Conservation (phyloP, 768 basidiomycete species). For the Phlegmacium glaucopus region DNA sequence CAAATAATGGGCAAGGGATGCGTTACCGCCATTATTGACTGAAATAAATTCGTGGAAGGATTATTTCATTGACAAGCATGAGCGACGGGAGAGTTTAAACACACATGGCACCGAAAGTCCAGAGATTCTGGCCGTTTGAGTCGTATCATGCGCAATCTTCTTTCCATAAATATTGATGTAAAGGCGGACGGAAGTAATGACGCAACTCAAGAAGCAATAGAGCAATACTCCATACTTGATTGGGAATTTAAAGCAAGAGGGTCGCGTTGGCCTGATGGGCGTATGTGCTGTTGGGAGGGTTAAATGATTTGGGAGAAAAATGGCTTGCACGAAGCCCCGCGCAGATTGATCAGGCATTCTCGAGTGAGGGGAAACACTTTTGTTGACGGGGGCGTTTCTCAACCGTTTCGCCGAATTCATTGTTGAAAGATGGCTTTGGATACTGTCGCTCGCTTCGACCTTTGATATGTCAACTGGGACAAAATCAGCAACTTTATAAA, state of each 20-base stretch:
- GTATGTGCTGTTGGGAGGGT: neutral
- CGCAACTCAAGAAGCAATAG: slow-evolving; percentile 41
- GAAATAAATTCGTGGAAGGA: neutral
- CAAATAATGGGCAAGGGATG: slow-evolving; percentile 11
- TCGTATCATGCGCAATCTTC: neutral
- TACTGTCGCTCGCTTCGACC: slow-evolving; percentile 33
- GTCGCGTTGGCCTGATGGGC: slow-evolving; percentile 8
- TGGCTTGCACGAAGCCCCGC: neutral
- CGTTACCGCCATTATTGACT: neutral
- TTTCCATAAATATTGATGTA: slow-evolving; percentile 13
- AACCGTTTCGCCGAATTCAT: slow-evolving; percentile 40
- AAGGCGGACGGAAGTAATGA: slow-evolving; percentile 32
- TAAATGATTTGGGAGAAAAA: neutral
- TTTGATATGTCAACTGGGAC: slow-evolving; percentile 18
- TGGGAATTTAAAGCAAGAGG: slow-evolving; percentile 24
- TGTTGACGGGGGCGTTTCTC: slow-evolving; percentile 14
- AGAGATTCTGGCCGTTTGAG: neutral
- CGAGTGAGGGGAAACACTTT: too few species aligned
- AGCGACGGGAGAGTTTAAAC: too few species aligned
- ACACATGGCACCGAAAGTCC: too few species aligned
- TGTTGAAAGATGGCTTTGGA: slow-evolving; percentile 44
- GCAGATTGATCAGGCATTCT: too few species aligned
- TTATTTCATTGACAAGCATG: too few species aligned
- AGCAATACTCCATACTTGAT: slow-evolving; percentile 29
- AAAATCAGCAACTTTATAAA: neutral